These are phyloP conservation scores for Macrophomina phaseolina DNA, from an alignment of 2,329 filamentous ascomycete genomes.

Conservation along the genomic window DNA sequence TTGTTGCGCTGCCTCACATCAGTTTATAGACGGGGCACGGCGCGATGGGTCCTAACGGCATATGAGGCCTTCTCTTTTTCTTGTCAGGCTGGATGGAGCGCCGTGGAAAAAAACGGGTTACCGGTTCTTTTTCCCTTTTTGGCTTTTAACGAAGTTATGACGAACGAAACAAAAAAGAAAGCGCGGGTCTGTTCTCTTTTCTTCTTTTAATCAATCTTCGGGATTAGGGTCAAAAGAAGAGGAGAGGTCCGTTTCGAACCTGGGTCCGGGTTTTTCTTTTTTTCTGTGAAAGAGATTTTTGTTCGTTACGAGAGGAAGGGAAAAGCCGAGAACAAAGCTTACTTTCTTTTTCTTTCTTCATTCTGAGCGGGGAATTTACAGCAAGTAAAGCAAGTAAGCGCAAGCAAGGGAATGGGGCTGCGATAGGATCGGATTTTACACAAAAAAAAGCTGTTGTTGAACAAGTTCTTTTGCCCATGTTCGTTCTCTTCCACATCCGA, in stretches of 20 bases:
- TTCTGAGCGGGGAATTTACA: constrained; percentile 12
- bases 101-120: constrained; percentile 17
- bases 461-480: background rate
- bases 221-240: constrained; percentile 15
- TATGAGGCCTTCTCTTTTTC: constrained; percentile 24
- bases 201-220: constrained; percentile 22
- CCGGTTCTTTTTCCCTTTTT: constrained; percentile 26
- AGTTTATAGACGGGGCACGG: constrained; percentile 26
- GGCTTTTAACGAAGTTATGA: constrained; percentile 26
- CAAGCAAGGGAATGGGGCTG: constrained; percentile 10
- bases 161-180: constrained; percentile 14
- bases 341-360: constrained; percentile 9
- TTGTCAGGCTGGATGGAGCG: constrained; percentile 27
- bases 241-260: constrained; percentile 7
- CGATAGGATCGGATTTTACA: constrained; percentile 24
- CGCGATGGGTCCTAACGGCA: constrained; percentile 26
- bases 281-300: background rate
- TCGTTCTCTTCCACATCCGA: background rate
- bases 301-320: constrained; percentile 7
- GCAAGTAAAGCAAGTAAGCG: background rate
- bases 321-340: constrained; percentile 11
- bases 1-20: constrained; percentile 26
- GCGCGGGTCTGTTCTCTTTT: constrained; percentile 24
- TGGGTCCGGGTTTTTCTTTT: constrained; percentile 18
- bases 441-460: constrained; percentile 18